Percentiles rank a stretch among this genome's conserved stretches.
Evolutionary conservation across 2,329 filamentous ascomycete genomes (phyloP).

Genomic region (Periconia sp.): DNA sequence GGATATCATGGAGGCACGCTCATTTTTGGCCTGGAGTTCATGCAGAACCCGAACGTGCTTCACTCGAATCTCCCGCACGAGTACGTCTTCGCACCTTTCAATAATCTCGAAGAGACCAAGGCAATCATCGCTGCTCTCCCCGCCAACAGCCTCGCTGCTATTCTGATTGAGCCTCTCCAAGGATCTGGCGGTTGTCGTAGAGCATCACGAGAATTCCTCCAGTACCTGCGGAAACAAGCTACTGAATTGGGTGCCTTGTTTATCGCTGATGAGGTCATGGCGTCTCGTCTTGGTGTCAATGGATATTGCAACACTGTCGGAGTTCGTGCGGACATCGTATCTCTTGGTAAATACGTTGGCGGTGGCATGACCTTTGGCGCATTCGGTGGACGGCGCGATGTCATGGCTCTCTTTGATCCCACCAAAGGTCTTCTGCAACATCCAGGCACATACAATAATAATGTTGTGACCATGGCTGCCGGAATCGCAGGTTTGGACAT

Average conservation of each 20-base stretch:
- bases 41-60: conserved; percentile 26
- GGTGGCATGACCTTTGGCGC: conserved; percentile 69
- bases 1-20: conserved; percentile 62
- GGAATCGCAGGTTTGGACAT: conserved; percentile 4
- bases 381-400: conserved; percentile 63
- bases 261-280: conserved; percentile 66
- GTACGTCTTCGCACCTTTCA: conserved; percentile 62
- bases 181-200: conserved; percentile 64
- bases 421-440: conserved; percentile 52
- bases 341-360: conserved; percentile 68
- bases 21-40: conserved; percentile 48
- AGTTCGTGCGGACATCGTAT: conserved; percentile 51
- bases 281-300: conserved; percentile 1
- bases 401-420: conserved; percentile 61
- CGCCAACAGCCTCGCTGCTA: conserved; percentile 57
- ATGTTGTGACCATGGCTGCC: conserved; percentile 35
- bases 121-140: too few species aligned
- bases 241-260: conserved; percentile 60
- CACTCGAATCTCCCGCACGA: conserved; percentile 59
- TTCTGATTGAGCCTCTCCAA: conserved; percentile 69
- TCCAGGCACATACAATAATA: conserved; percentile 71
- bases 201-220: conserved; percentile 58
- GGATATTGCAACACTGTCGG: not conserved
- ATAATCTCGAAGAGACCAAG: conserved; percentile 58
- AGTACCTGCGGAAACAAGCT: conserved; percentile 54